Evolutionary conservation across 805 yeast genomes (phyloP).

Genomic region (Starmerella bombicola): DNA sequence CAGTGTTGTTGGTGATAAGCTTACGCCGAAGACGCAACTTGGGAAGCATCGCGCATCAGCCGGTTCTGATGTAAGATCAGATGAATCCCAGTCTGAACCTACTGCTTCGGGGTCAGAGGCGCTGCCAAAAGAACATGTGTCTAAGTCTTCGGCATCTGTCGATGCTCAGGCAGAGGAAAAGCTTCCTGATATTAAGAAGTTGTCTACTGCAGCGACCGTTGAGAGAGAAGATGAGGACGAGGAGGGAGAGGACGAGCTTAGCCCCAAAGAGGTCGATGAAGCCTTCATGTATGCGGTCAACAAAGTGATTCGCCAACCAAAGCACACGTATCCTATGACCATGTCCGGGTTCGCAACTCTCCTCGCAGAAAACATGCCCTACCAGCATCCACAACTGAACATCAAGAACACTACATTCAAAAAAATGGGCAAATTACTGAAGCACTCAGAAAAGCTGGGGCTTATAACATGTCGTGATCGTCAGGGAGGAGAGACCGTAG

Average conservation of each 20-base stretch:
- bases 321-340: slow-evolving; percentile 43
- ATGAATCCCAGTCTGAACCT: background rate
- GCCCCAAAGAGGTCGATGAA: slow-evolving; percentile 33
- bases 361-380: slow-evolving; percentile 64
- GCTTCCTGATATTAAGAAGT: slow-evolving; percentile 1
- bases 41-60: background rate
- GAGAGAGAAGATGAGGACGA: slow-evolving; percentile 3
- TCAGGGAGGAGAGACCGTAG: slow-evolving; percentile 62
- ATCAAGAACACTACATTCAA: slow-evolving; percentile 81
- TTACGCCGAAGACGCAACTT: slow-evolving; percentile 40
- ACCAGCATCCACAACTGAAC: slow-evolving; percentile 27
- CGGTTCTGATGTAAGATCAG: background rate
- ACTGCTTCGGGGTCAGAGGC: slow-evolving; percentile 14
- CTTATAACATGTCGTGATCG: slow-evolving; percentile 66
- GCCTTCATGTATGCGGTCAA: slow-evolving; percentile 59
- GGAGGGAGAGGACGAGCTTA: slow-evolving; percentile 9
- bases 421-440: slow-evolving; percentile 72
- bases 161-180: slow-evolving; percentile 16
- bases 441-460: slow-evolving; percentile 69
- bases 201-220: background rate
- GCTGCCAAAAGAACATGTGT: background rate
- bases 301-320: slow-evolving; percentile 45
- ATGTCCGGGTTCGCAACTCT: slow-evolving; percentile 54
- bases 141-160: background rate
- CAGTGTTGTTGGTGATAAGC: slow-evolving; percentile 58